These are phyloP conservation scores for Rhododendron vialii DNA, from an alignment of 148 eudicot genomes.

Conservation along the genomic window DNA sequence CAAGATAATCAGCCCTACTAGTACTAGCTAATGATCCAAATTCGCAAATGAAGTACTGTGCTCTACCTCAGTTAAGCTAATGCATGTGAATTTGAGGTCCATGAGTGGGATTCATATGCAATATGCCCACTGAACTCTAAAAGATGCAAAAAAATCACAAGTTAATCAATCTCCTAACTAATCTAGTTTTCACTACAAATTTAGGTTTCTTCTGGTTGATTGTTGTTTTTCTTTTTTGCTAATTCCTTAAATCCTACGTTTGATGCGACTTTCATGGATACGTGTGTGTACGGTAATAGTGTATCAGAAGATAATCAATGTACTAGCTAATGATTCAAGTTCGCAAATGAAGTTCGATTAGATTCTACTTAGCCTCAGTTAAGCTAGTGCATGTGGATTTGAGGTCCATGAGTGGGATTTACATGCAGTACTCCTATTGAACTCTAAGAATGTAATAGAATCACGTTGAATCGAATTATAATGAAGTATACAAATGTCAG, in stretches of 20 bases:
- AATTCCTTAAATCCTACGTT: constrained; percentile 1
- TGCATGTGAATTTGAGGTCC: background rate
- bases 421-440: background rate
- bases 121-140: background rate
- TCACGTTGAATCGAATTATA: background rate
- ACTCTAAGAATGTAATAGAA: background rate
- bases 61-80: background rate
- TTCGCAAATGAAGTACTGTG: background rate
- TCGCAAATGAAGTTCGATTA: background rate
- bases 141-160: background rate
- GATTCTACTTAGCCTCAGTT: background rate
- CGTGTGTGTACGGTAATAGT: background rate
- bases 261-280: background rate
- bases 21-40: background rate
- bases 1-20: background rate
- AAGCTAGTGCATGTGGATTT: background rate
- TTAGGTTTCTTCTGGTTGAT: background rate
- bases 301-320: background rate
- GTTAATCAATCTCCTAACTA: background rate
- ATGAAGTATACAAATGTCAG: background rate
- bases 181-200: background rate
- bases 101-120: background rate
- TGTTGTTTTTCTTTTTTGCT: background rate
- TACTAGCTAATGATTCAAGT: background rate
- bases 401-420: background rate